Evolutionary conservation across 139 green algal genomes (phyloP).

Genomic region (Dunaliella primolecta): DNA sequence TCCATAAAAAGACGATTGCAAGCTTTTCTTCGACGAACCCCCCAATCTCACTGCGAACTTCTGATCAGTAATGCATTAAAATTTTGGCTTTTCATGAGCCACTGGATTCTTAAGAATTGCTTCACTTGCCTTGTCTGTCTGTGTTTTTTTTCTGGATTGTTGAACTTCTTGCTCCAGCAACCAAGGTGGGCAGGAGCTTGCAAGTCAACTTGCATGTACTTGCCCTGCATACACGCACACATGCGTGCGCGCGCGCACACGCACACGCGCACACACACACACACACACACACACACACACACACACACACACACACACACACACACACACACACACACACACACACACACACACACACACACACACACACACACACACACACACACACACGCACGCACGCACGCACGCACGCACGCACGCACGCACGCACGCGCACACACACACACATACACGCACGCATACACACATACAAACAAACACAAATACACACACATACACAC

Average conservation of each 20-base stretch:
- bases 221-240: no score
- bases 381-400: slow-evolving; percentile 13
- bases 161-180: background rate
- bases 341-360: slow-evolving; percentile 17
- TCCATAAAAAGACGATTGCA: background rate
- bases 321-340: slow-evolving; percentile 6
- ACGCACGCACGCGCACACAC: background rate
- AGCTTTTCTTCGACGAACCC: background rate
- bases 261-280: no score
- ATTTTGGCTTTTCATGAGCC: background rate
- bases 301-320: slow-evolving; percentile 4
- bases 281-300: no score
- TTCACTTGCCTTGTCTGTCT: background rate
- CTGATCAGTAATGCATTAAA: background rate
- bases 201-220: no score
- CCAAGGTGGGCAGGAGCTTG: background rate
- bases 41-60: background rate
- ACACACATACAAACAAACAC: background rate
- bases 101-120: background rate
- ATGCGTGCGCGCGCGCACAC: no score
- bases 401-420: background rate
- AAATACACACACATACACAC: background rate
- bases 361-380: slow-evolving; percentile 18
- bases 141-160: background rate
- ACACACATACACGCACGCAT: background rate